Percentiles rank a stretch among this genome's conserved stretches.
Evolutionary conservation across 2,329 filamentous ascomycete genomes (phyloP).

Genomic region (Aspergillus spinulosporus): DNA sequence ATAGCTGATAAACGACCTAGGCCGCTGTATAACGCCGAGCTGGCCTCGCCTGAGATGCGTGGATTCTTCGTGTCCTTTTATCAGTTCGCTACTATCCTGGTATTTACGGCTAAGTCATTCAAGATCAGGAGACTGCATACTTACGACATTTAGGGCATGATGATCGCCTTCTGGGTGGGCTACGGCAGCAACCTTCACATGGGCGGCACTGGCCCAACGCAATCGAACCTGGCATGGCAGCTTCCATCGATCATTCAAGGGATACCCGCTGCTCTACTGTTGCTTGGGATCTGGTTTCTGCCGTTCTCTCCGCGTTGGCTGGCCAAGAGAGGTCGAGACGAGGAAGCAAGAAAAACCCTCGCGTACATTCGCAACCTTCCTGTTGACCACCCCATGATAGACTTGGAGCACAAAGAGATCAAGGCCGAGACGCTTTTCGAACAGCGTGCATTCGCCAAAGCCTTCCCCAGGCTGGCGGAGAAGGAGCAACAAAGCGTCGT

Average conservation of each 20-base stretch:
- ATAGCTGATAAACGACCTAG: not conserved
- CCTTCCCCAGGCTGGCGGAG: constrained; percentile 45
- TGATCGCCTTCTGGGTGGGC: constrained; percentile 38
- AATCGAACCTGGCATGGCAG: constrained; percentile 46
- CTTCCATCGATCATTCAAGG: constrained; percentile 51
- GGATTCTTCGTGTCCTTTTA: constrained; percentile 38
- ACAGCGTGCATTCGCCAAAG: constrained; percentile 44
- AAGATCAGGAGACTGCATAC: too few relatives aligned
- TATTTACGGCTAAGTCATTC: too few relatives aligned
- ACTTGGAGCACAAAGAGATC: constrained; percentile 51
- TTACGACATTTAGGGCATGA: constrained; percentile 25
- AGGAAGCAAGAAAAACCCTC: constrained; percentile 40
- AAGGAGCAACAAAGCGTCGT: constrained; percentile 44
- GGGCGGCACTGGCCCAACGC: constrained; percentile 28
- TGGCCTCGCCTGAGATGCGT: constrained; percentile 38
- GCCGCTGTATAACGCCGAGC: constrained; percentile 53
- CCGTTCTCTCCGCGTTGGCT: constrained; percentile 60
- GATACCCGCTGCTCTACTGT: constrained; percentile 37
- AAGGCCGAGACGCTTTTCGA: constrained; percentile 50
- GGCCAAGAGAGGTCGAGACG: constrained; percentile 47
- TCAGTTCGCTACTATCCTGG: constrained; percentile 35
- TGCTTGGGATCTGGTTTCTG: constrained; percentile 47
- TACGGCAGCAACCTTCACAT: constrained; percentile 46
- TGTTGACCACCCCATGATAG: constrained; percentile 40
- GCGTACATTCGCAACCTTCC: constrained; percentile 32